A percentile compares a stretch with the other conserved stretches of the same genome.
These are phyloP conservation scores for Talaromyces ruber DNA, from an alignment of 495 filamentous ascomycete species.

Conservation along the genomic window DNA sequence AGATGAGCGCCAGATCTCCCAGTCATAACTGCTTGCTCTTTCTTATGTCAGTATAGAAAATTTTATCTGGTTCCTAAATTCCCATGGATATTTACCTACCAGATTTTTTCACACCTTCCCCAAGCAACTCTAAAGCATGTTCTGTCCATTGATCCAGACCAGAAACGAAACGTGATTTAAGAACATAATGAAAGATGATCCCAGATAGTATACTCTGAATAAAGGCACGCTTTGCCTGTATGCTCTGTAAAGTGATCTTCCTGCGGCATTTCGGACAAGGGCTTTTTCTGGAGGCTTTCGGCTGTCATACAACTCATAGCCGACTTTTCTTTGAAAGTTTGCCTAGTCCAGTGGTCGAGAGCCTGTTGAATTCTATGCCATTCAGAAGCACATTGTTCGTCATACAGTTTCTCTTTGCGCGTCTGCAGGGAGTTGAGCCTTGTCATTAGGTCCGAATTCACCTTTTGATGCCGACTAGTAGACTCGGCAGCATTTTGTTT, in stretches of 20 bases:
- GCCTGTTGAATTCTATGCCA: neutral
- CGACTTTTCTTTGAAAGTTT: neutral
- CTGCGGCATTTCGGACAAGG: neutral
- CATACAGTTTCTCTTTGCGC: neutral
- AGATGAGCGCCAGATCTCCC: conserved; percentile 11
- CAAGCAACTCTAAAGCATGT: neutral
- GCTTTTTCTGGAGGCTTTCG: neutral
- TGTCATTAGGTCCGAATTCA: neutral
- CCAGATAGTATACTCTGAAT: neutral
- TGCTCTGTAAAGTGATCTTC: too few species aligned
- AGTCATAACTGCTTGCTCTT: conserved; percentile 5
- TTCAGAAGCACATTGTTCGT: neutral
- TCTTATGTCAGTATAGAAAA: neutral
- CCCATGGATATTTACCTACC: neutral
- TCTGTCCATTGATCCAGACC: neutral
- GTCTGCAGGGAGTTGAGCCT: neutral
- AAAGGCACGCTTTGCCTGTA: neutral
- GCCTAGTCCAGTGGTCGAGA: neutral
- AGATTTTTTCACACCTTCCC: neutral
- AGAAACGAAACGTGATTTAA: too few species aligned
- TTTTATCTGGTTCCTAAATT: neutral
- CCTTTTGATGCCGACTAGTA: neutral
- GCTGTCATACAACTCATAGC: neutral
- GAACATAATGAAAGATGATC: neutral
- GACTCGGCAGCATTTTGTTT: neutral